A percentile compares a stretch with the other conserved stretches of the same genome.
phyloP scores from a whole-genome alignment of 352 stramenopile genomes.

The Plasmopara halstedii region DNA sequence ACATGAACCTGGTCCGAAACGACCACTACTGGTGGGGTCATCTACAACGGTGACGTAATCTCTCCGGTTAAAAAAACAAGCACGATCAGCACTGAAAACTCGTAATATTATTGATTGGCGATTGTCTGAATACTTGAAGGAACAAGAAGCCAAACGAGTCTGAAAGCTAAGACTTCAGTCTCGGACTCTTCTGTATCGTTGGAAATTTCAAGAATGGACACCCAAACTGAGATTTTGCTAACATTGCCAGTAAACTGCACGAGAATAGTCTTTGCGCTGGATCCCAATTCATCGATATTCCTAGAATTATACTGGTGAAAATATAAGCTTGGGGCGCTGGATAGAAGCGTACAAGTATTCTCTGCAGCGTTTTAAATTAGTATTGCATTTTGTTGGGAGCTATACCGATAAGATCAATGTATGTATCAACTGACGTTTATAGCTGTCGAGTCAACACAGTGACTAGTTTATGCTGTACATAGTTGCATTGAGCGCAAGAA shows the following conservation, averaged over 20 bases:
- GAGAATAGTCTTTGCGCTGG: conserved; percentile 14
- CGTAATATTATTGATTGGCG: no score
- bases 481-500: background rate
- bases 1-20: conserved; percentile 7
- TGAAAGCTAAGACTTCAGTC: background rate
- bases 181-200: conserved; percentile 4
- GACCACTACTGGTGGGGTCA: background rate
- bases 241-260: conserved; percentile 2
- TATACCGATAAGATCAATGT: background rate
- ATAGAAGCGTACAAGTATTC: background rate
- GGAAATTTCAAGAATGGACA: conserved; percentile 12
- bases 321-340: conserved; percentile 8
- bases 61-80: no score
- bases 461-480: background rate
- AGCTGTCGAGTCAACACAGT: background rate
- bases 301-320: conserved; percentile 4
- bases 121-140: no score
- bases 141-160: no score
- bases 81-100: no score
- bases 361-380: background rate
- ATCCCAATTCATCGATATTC: conserved; percentile 6
- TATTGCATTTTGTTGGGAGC: background rate
- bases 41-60: conserved; percentile 2
- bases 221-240: background rate
- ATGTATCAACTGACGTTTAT: background rate